Evolutionary conservation across 345 rosid species (phyloP), one percentile per base, ranked within the genome.

Genomic region (Bruguiera gymnorhiza): DNA sequence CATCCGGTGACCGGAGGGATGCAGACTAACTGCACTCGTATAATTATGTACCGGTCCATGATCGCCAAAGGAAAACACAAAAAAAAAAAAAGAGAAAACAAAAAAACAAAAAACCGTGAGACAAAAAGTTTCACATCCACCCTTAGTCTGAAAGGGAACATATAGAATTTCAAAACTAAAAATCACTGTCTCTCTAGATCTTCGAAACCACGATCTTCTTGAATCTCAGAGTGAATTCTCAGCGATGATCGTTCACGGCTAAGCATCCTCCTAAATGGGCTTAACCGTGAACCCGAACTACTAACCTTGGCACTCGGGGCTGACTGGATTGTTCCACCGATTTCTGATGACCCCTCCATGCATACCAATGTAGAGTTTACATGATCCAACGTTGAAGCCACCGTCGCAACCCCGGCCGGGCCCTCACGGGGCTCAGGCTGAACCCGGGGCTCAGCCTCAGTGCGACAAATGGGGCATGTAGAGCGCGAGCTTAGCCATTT

Each of bases 401-500:
- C n/a, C 2, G 29, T 2, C 9, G 9, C 29, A 53, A 62, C 51
- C 10, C 10, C 59, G 9, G 21, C 72, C 37, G 65, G 76, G 67
- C 60, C 75, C 52, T 62, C 74, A 4, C 72, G 74, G 6, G 85
- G 81, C 73, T 80, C 85, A 1, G 91, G 88, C 69, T 63, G 79
- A 65, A 65, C 67, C 76, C 71, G 46, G 3, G 96, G 96, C 85
- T 82, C 82, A 16, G 83, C 98, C 76, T 86, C 95, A 2, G 86
- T 72, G 6, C 98, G 85, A 76, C 98, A 93, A 63, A 90, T 71
- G 0, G 98, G 98, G 67, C 98, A 90, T 0, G 87, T 90, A 20
- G 96, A 77, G 20, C 65, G 84, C 16, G 85, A 76, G 56, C 77
- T 48, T 31, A 93, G 63, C 98, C 97, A 93, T 60, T 68, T 77